Base-by-base conservation (phyloP, 1,139 yeast genomes). In the Diutina sp. region DNA sequence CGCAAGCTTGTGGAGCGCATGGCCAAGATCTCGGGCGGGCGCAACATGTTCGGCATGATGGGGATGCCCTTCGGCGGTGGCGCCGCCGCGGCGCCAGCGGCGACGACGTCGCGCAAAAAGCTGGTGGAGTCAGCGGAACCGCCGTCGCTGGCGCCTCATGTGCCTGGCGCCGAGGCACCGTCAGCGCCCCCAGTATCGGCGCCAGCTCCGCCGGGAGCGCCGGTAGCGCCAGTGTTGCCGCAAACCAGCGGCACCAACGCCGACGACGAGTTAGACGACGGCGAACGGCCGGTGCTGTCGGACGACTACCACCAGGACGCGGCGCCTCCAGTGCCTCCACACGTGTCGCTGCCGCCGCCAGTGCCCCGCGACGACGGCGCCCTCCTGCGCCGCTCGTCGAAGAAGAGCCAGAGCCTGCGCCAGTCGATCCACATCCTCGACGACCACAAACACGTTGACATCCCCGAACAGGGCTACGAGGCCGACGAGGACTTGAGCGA, bases 1-100 rank as follows among this genome's bases (percentile, higher is more conserved):
- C 80, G 87, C 58, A 90, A 85, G 16, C 76, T 93, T 58, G 85
- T 96, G 44, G 97, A 89, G 63, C 82, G 98, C 62, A 93, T 93
- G 97, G 99, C 99, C 21, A 90, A 87, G 64, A 80, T 95, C 30
- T 88, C 98, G 0, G 91, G 91, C 18, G 97, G 96, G 14, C 85
- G 95, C 67, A 95, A 95, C 57, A 86, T 87, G 87, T 82, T 83
- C 70, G 93, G 93, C 46, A 84, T 85, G 83, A 82, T 85, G 78
- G 89, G 88, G 3, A 83, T 84, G 72, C 77, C 79, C 57, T 69
- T 79, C 62, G 85, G 85, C 56, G 72, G 78, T 69, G 73, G 83
- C 41, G 52, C 38, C 5, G 41, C 41, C 4, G 21, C 11, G 25
- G 21, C n/a, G 29, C 12, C 21, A 75, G 58, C 73, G 65, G 72